Conservation (phyloP, 225 moss, liverwort and hornwort species). For the Marchantia polymorpha region DNA sequence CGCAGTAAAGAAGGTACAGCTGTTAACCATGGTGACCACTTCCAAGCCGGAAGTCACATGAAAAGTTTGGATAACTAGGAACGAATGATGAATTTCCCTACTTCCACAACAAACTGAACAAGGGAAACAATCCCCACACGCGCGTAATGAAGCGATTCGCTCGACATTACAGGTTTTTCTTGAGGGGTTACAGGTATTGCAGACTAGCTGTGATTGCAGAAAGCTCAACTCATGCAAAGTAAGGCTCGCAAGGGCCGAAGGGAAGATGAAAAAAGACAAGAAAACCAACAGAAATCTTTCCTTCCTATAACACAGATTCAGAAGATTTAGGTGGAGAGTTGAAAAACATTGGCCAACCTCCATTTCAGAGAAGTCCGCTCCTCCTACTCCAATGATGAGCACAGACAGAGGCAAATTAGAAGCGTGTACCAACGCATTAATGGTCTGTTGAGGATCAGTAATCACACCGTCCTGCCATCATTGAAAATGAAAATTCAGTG, state of each 20-base stretch:
- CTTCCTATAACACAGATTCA: neutral
- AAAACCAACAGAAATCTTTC: neutral
- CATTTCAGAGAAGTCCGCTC: constrained; percentile 84
- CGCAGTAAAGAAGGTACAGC: neutral
- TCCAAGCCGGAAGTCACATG: too few species aligned
- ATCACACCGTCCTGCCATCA: constrained; percentile 71
- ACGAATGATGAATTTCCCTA: too few species aligned
- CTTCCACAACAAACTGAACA: neutral
- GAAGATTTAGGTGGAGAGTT: neutral
- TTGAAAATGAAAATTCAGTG: neutral
- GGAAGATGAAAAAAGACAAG: neutral
- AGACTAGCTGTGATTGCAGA: neutral
- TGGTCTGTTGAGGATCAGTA: constrained; percentile 70
- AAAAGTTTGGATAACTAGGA: too few species aligned
- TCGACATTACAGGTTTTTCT: neutral
- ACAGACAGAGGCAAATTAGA: constrained; percentile 70
- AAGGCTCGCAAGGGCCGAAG: neutral
- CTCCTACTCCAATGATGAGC: constrained; percentile 84
- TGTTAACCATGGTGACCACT: neutral
- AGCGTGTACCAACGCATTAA: constrained; percentile 75
- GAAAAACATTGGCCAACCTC: constrained; percentile 24
- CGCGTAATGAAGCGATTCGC: neutral
- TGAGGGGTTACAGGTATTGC: neutral
- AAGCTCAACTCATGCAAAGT: neutral
- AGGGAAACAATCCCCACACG: neutral